phyloP scores from a whole-genome alignment of 176 grass and related monocot species.

The Eragrostis nindensis region DNA sequence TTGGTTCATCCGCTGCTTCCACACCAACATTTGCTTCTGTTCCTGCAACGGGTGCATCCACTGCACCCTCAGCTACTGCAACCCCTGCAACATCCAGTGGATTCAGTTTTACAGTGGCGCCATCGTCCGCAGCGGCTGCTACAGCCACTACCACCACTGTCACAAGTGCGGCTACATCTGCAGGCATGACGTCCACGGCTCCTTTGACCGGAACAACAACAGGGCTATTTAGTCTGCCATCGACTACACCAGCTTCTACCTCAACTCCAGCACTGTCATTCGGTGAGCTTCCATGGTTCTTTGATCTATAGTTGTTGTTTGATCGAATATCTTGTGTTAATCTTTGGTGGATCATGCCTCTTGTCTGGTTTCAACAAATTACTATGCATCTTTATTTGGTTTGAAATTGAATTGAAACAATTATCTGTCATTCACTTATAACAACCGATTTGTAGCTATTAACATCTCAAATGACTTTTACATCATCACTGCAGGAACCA shows the following conservation, averaged over 20 bases:
- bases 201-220: constrained; percentile 42
- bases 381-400: neutral
- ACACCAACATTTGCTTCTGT: constrained; percentile 40
- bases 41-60: constrained; percentile 39
- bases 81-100: constrained; percentile 45
- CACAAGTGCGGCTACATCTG: constrained; percentile 48
- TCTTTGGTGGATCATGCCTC: neutral
- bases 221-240: constrained; percentile 63
- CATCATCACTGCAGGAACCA: neutral
- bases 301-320: constrained; percentile 5
- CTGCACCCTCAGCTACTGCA: constrained; percentile 27
- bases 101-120: constrained; percentile 48
- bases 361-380: constrained; percentile 5
- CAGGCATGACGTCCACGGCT: constrained; percentile 34
- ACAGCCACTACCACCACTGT: constrained; percentile 50
- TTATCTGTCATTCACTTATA: neutral
- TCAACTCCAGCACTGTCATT: constrained; percentile 48
- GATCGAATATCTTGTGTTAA: constrained; percentile 22
- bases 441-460: neutral
- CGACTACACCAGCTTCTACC: constrained; percentile 47
- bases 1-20: constrained; percentile 49
- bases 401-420: too few species aligned
- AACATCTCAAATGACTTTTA: constrained; percentile 4
- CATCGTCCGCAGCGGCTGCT: constrained; percentile 45
- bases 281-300: constrained; percentile 52